Base-by-base conservation (phyloP, 257 asterid species). In the Marsdenia floribunda region DNA sequence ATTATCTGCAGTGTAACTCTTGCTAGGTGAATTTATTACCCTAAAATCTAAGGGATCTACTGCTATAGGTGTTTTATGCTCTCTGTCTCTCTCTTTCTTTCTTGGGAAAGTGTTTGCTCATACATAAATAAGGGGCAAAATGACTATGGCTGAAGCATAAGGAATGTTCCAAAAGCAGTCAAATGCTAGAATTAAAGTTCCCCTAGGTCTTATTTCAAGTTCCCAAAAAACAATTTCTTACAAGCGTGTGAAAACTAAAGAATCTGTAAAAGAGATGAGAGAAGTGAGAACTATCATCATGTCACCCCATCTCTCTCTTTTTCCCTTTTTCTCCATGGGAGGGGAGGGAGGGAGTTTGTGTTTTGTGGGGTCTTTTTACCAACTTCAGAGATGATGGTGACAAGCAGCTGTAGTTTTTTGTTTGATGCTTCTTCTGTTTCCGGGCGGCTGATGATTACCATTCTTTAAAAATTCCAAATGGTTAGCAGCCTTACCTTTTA, bases 161-260 rank as follows among this genome's bases (percentile, higher is more conserved):
- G 61, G 86, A 81, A 85, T 83, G 78, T 87, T 75, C 68, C 65
- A 49, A 85, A 85, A 78, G 80, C 82, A 83, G 90, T 88, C 87
- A 88, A 84, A 80, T 72, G 84, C 83, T 81, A 67, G 60, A 82
- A 64, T 44, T 44, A 44, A 74, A 68, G 55, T 72, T 55, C 79
- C 68, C 59, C 80, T 68, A 78, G 74, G 63, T 77, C 82, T 63
- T 72, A 55, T 72, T 75, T 73, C 74, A 73, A 59, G 65, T 67
- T 73, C 78, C 77, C 57, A 65, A 74, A 68, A 74, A 68, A 61
- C 15, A 29, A 42, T 73, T 73, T 68, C 38, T 76, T 40, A 40
- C 66, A 73, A 70, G 66, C 33, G 73, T 78, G 50, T 78, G 57
- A 78, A 69, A 68, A 68, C 58, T 44, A 21, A 13, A 77, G 83